These are phyloP conservation scores for Myxozyma sirexii DNA, from an alignment of 805 yeast species.

Conservation along the genomic window DNA sequence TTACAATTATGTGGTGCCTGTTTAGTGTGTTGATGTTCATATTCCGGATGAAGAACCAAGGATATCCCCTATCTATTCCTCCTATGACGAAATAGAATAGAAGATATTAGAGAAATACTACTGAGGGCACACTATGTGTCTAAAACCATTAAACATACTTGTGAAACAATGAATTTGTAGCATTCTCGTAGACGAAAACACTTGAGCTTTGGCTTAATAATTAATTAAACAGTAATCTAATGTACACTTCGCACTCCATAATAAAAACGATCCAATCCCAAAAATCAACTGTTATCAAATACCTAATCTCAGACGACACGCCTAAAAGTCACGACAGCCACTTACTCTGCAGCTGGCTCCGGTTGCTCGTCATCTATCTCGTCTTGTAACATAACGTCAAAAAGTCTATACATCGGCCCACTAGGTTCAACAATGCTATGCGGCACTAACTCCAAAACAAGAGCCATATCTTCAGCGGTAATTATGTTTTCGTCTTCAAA, in stretches of 20 bases:
- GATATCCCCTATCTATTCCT: slow-evolving; percentile 72
- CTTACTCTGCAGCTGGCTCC: not conserved
- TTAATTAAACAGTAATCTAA: too few species aligned
- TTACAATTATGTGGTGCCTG: slow-evolving; percentile 53
- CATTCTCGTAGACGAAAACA: too few species aligned
- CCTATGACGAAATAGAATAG: slow-evolving; percentile 23
- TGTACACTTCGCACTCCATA: not conserved
- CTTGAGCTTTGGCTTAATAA: too few species aligned
- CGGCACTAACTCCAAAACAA: slow-evolving; percentile 43
- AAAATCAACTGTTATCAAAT: too few species aligned
- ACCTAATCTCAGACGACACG: too few species aligned
- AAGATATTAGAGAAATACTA: too few species aligned
- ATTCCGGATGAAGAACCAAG: slow-evolving; percentile 69
- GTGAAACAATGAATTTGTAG: too few species aligned
- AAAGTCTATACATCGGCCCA: slow-evolving; percentile 44
- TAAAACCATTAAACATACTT: too few species aligned
- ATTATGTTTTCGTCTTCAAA: slow-evolving; percentile 39
- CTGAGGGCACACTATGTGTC: too few species aligned
- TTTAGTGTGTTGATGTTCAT: slow-evolving; percentile 67
- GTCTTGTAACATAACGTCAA: slow-evolving; percentile 42
- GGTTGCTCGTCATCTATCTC: slow-evolving; percentile 39
- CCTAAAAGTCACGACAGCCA: too few species aligned
- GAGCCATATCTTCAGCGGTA: slow-evolving; percentile 43
- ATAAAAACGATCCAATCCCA: not conserved
- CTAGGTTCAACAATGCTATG: slow-evolving; percentile 42